Evolutionary conservation across 2,329 filamentous ascomycete genomes (phyloP).

Genomic region (Gliomastix tumulicola): DNA sequence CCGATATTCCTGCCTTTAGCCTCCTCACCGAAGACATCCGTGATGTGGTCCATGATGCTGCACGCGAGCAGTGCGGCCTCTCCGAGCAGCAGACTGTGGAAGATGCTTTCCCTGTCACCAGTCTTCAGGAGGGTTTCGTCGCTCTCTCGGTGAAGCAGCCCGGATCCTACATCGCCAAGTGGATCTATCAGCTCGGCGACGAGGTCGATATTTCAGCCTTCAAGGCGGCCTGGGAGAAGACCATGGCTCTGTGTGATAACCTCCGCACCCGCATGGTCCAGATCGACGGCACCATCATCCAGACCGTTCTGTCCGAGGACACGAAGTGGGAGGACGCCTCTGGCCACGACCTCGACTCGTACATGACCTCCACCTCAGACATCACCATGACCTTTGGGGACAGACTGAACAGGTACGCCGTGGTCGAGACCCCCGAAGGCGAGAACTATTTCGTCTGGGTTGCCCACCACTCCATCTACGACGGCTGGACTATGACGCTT

Average conservation of each 20-base stretch:
- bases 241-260: constrained; percentile 6
- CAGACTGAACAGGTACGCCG: constrained; percentile 3
- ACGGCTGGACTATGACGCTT: constrained; percentile 13
- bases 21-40: no score
- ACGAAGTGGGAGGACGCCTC: background rate
- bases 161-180: constrained; percentile 11
- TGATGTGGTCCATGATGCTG: no score
- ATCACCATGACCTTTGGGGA: background rate
- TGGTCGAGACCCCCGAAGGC: background rate
- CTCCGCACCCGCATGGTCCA: constrained; percentile 11
- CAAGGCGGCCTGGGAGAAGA: constrained; percentile 8
- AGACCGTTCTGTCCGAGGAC: constrained; percentile 7
- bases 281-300: constrained; percentile 3
- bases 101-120: constrained; percentile 41
- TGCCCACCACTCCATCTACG: constrained; percentile 16
- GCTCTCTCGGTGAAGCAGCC: constrained; percentile 30
- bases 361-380: background rate
- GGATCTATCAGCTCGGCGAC: constrained; percentile 6
- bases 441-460: constrained; percentile 12
- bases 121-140: constrained; percentile 41
- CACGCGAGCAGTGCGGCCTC: no score
- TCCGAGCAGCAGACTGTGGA: no score
- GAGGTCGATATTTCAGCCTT: constrained; percentile 7
- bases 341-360: background rate
- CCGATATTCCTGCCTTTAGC: no score